Conservation (phyloP, 208 protist genomes). For the Crithidia acanthocephali region DNA sequence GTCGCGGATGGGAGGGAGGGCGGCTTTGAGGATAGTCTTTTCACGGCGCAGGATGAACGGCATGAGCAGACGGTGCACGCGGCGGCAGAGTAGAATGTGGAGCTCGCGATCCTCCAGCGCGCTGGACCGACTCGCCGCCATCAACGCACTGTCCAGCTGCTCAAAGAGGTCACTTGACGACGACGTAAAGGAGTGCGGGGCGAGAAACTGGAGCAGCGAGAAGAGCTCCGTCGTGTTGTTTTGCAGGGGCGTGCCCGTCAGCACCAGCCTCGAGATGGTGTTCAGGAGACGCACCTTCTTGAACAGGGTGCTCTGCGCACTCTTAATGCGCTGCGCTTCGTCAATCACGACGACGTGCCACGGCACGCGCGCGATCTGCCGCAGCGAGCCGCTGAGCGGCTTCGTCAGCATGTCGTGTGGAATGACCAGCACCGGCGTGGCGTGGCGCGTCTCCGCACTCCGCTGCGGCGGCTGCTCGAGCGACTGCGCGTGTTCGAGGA, state of each 20-base stretch:
- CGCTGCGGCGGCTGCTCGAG: neutral
- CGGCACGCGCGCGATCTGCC: conserved; percentile 46
- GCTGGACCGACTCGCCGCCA: conserved; percentile 34
- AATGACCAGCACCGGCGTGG: conserved; percentile 49
- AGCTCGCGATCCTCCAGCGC: conserved; percentile 44
- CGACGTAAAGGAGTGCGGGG: conserved; percentile 67
- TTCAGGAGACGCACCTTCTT: conserved; percentile 42
- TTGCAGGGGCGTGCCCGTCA: conserved; percentile 94
- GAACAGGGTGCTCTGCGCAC: conserved; percentile 40
- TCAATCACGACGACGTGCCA: conserved; percentile 93
- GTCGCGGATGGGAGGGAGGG: conserved; percentile 48
- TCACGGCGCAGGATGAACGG: conserved; percentile 58
- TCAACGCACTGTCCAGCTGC: conserved; percentile 43
- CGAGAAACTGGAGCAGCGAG: conserved; percentile 91
- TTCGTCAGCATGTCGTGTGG: conserved; percentile 53
- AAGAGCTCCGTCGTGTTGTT: conserved; percentile 95
- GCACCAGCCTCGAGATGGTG: conserved; percentile 43
- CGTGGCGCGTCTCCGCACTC: neutral
- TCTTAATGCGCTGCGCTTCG: conserved; percentile 94
- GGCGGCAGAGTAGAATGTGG: conserved; percentile 48
- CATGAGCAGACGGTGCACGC: conserved; percentile 46
- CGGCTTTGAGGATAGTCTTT: conserved; percentile 38
- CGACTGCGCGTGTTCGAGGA: conserved; percentile 31
- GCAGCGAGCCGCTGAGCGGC: conserved; percentile 25
- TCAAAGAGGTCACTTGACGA: conserved; percentile 38